A percentile compares a stretch with the other conserved stretches of the same genome.
Conservation (phyloP, 306 rosid species). For the Carpinus viminea region DNA sequence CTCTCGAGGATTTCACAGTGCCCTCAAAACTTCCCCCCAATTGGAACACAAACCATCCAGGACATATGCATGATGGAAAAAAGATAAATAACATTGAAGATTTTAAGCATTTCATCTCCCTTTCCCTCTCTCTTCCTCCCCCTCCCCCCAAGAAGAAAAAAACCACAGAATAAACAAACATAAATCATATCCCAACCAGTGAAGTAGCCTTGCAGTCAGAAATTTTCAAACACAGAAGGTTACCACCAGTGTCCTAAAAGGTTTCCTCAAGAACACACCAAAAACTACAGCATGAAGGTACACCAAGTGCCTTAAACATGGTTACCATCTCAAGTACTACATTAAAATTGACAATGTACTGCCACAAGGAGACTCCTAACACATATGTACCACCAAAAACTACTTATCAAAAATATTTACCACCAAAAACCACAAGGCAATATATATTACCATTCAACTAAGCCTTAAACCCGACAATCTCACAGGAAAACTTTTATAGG, state of each 20-base stretch:
- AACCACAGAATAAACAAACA: background rate
- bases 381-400: background rate
- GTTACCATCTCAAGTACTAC: background rate
- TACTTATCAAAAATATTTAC: background rate
- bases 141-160: background rate
- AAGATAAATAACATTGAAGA: background rate
- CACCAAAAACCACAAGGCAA: background rate
- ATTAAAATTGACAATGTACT: background rate
- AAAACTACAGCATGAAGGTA: background rate
- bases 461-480: background rate
- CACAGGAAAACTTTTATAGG: background rate
- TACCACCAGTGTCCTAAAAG: background rate
- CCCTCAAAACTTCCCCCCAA: background rate
- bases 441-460: background rate
- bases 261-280: background rate
- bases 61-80: background rate
- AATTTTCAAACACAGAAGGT: background rate
- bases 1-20: background rate
- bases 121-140: background rate
- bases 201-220: background rate
- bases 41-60: background rate
- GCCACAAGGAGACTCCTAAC: background rate
- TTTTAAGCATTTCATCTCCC: background rate
- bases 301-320: background rate
- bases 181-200: background rate